Base-by-base conservation (phyloP, 768 basidiomycete genomes). In the button mushroom (Agaricus bisporus) region DNA sequence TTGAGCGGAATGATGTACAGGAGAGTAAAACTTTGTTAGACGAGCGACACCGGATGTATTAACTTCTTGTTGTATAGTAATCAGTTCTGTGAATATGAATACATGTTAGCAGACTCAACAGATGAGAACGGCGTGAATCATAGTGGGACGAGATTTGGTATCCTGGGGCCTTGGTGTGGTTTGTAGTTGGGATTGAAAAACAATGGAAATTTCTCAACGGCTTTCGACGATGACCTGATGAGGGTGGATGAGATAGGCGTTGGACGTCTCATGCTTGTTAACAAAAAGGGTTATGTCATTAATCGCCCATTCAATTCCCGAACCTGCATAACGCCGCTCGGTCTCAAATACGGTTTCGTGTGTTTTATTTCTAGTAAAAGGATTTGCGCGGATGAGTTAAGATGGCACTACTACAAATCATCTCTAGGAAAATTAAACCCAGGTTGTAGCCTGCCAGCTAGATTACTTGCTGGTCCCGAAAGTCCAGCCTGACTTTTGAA, bases 21-120 rank as follows among this genome's bases (percentile, higher is more conserved):
- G 86, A 5, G 88, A 86, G 72, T 91, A 95, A 75, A 93, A 95
- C 69, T 93, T 94, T 61, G 87, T 83, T 56, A 94, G 70, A 42
- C 91, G 83, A 10, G 89, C 79, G 55, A 89, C 80, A 44, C 95
- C 95, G 49, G 90, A 85, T 22, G 92, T 98, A 71, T 98, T 98
- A 75, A 98, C 94, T 89, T 64, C 8, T 8, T 2, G 37, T 55
- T 44, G 32, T 54, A 39, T 12, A 22, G 28, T 15, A 26, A 61
- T 55, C 36, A 25, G 32, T 25, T 11, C 41, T 14, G 38, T n/a
- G 38, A 50, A 26, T 54, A 51, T 51, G 55, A 60, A 56, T 51
- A 48, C 7, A 8, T 41, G 25, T 26, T 41, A 46, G 54, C 61
- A 37, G 60, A 68, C 68, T 73, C 73, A 68, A 90, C 88, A 91